Percentiles rank a stretch among this genome's conserved stretches.
Evolutionary conservation across 192 early-diverging fungal genomes (phyloP).

Genomic region (Backusella liffmaniae): DNA sequence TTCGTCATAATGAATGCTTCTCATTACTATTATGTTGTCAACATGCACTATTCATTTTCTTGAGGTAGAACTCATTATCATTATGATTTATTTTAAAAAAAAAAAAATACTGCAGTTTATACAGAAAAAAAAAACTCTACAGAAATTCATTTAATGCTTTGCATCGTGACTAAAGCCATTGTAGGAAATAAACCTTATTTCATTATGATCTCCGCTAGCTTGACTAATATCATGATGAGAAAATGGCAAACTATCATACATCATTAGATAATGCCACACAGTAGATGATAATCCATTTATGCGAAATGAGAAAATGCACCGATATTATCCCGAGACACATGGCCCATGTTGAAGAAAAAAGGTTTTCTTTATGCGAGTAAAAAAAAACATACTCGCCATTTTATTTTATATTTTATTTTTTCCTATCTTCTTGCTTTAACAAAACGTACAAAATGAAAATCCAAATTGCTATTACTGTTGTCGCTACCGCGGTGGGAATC

Average conservation of each 20-base stretch:
- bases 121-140: background rate
- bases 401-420: background rate
- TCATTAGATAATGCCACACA: background rate
- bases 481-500: background rate
- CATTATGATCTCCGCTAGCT: background rate
- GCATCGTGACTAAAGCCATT: too few species aligned
- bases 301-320: background rate
- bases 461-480: background rate
- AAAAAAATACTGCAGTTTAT: background rate
- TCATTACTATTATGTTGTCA: background rate
- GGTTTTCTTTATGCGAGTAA: background rate
- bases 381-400: slow-evolving; percentile 1
- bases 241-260: too few species aligned
- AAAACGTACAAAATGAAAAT: background rate
- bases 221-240: too few species aligned
- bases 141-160: too few species aligned
- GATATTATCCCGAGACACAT: background rate
- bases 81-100: background rate
- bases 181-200: background rate
- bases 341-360: background rate
- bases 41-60: background rate
- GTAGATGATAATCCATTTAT: background rate
- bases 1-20: background rate
- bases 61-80: background rate
- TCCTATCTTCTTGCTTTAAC: background rate